Percentiles rank a stretch among this genome's conserved stretches.
Evolutionary conservation across 108 stramenopile genomes (phyloP).

Genomic region (Fragilaria crotonensis): DNA sequence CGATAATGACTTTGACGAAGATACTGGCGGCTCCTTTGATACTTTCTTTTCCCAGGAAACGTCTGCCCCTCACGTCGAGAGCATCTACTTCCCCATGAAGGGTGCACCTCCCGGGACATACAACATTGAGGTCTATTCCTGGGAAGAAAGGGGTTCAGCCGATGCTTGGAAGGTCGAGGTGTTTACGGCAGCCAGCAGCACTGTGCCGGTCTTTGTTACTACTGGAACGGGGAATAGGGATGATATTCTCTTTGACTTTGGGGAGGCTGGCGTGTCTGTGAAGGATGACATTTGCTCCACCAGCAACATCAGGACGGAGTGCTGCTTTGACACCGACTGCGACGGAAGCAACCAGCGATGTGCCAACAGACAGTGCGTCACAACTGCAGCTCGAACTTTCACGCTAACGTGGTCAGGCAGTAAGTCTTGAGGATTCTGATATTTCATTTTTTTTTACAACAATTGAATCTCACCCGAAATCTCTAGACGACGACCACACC

Average conservation of each 20-base stretch:
- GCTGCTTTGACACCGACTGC: not conserved
- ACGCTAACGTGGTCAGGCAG: not conserved
- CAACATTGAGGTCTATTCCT: not conserved
- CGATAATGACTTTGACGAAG: not conserved
- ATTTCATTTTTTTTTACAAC: not conserved
- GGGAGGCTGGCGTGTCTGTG: not conserved
- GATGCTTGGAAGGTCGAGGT: not conserved
- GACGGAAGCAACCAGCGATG: not conserved
- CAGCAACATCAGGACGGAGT: not conserved
- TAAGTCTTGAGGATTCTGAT: not conserved
- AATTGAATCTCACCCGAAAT: not conserved
- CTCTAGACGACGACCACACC: not conserved
- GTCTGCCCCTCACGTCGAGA: not conserved
- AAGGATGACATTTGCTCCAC: not conserved
- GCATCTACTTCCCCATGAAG: not conserved
- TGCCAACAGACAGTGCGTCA: not conserved
- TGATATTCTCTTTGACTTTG: not conserved
- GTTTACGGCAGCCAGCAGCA: not conserved
- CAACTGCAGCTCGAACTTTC: not conserved
- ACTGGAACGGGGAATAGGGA: not conserved
- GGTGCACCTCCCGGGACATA: conserved; percentile 5
- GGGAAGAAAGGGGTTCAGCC: not conserved
- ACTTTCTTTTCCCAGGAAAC: not conserved
- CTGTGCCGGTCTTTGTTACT: not conserved
- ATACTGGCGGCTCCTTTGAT: conserved; percentile 5